Evolutionary conservation across 129 eudicot genomes (phyloP), one percentile per base, ranked within the genome.

Genomic region (Ambrosia trifida): DNA sequence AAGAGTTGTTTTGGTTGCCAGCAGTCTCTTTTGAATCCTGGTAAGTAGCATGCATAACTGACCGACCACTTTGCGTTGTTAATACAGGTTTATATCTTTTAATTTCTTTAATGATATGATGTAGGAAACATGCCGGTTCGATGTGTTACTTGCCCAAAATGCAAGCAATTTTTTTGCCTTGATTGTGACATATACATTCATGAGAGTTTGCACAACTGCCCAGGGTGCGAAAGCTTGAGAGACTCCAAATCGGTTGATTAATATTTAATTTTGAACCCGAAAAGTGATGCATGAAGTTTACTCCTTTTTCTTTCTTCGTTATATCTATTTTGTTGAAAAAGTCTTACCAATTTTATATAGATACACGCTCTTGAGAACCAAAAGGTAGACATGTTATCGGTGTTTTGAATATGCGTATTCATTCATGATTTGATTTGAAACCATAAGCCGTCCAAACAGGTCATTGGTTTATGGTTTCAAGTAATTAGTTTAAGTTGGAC

Each of bases 131-230:
- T 81, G 72, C 89, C 93, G 0, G 86, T 76, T 24, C 76, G 76
- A 14, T 87, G 89, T 68, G 99, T 94, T 51, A 68, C 87, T 4
- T 94, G 99, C 79, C 93, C 96, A 5, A 89, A 87, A 77, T 94
- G 99, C 89, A 82, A 86, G 60, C 88, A 83, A 68, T 64, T 82
- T 73, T 94, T 89, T 78, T 94, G 99, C 77, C 96, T 94, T 11
- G 99, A 94, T 45, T 94, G 99, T 76, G 99, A 94, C 76, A 94
- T 94, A 33, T 94, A 94, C 77, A 90, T 94, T 50, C 99, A 94
- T 13, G 99, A 94, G 84, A 94, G 99, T 76, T 74, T 94, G 86
- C 99, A 94, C 45, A 94, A 94, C 66, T 94, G 99, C 64, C 99
- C 99, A 1, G 99, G 99, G 44, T 94, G 99, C 45, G 99, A 94